Percentiles rank a stretch among this genome's conserved stretches.
Evolutionary conservation across 2,329 filamentous ascomycete species (phyloP).

Genomic region (Cercospora zeina): DNA sequence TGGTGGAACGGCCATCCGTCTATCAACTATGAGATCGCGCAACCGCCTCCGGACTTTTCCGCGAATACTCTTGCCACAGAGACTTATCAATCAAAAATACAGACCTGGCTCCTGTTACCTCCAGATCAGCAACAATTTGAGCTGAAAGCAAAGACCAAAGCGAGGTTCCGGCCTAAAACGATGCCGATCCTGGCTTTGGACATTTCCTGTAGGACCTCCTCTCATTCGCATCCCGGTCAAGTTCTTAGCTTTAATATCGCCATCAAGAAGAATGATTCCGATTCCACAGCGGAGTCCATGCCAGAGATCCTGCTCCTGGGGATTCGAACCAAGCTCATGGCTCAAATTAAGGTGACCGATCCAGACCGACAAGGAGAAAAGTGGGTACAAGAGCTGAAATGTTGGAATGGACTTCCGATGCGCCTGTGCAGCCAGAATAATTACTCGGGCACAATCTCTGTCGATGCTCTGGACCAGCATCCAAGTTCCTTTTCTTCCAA

Average conservation of each 20-base stretch:
- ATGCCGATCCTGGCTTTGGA: background rate
- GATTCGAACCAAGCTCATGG: background rate
- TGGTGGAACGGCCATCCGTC: background rate
- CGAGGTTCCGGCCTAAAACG: background rate
- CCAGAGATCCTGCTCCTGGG: background rate
- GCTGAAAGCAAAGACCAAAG: background rate
- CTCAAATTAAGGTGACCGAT: background rate
- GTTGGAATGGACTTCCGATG: background rate
- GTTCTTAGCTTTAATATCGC: background rate
- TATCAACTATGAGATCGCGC: background rate
- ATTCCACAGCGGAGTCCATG: background rate
- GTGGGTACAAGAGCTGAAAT: background rate
- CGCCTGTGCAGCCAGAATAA: background rate
- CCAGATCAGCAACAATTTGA: background rate
- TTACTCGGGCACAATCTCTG: background rate
- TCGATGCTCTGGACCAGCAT: background rate
- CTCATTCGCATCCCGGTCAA: background rate
- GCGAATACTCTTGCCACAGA: background rate
- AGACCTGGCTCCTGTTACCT: background rate
- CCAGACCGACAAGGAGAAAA: background rate
- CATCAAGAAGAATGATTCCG: background rate
- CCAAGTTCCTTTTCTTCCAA: background rate
- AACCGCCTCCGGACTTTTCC: background rate
- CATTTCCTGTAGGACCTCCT: background rate
- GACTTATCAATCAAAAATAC: background rate